Base-by-base conservation (phyloP, 305 asterid genomes). In the Lippia alba region DNA sequence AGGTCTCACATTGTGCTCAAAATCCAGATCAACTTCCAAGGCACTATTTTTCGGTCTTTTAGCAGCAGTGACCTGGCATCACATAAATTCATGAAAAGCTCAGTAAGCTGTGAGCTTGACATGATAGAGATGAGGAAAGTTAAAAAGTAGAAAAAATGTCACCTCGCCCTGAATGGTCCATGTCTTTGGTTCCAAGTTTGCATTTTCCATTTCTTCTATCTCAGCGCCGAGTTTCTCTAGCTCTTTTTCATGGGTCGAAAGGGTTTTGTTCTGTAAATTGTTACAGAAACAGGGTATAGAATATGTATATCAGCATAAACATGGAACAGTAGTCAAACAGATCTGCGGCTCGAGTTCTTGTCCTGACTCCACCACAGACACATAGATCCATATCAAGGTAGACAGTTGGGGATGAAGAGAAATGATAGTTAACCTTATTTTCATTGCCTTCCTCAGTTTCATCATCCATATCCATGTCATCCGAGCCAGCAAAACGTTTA, bases 81-180 rank as follows among this genome's bases (percentile, higher is more conserved):
- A 84, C 12, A 66, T 65, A 78, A 66, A 66, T 44, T n/a, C 76
- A 59, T 44, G 33, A 57, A 67, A 54, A 71, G 54, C 49, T 32
- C 15, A 75, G 59, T 53, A 50, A 46, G 50, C 63, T 58, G 61
- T 51, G 72, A 66, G 68, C 73, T 69, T 49, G 77, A 58, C 62
- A 5, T 34, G 36, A 44, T 41, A 36, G 8, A 24, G 20, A 61
- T 1, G 3, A 61, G 51, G 33, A 70, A 73, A 60, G 30, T 24
- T 24, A 24, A 17, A 6, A 57, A 63, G 0, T 34, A 11, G 59
- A 19, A 46, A 61, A 58, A 56, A 48, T 46, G 40, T 63, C 79
- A 94, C 99, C 96, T 94, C 99, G 39, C 99, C 99, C 83, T 85
- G 96, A 97, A 94, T 88, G 19, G 88, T 86, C 99, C 99, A 94